Evolutionary conservation across 2,329 filamentous ascomycete species (phyloP).

Genomic region (Aaosphaeria pasadenensis): DNA sequence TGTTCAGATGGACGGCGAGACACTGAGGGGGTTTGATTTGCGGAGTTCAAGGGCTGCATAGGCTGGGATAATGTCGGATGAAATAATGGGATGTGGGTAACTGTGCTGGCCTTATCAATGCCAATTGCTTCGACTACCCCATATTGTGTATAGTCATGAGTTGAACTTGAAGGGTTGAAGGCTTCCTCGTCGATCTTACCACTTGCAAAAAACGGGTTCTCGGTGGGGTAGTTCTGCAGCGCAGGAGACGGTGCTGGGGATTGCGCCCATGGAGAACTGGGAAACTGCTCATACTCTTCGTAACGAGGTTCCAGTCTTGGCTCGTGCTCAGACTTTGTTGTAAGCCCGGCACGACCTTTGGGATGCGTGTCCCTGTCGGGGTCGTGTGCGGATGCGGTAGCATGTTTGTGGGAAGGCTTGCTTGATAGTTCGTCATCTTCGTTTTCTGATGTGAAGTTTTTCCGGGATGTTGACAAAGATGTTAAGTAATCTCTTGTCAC

Average conservation of each 20-base stretch:
- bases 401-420: background rate
- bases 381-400: slow-evolving; percentile 16
- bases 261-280: slow-evolving; percentile 91
- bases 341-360: slow-evolving; percentile 41
- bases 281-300: slow-evolving; percentile 92
- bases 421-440: slow-evolving; percentile 27
- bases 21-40: slow-evolving; percentile 21
- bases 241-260: slow-evolving; percentile 93
- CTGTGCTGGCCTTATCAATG: slow-evolving; percentile 84
- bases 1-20: no score
- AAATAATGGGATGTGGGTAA: slow-evolving; percentile 84
- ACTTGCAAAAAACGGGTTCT: slow-evolving; percentile 87
- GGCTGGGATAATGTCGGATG: slow-evolving; percentile 70
- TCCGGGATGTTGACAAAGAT: slow-evolving; percentile 22
- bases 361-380: slow-evolving; percentile 31
- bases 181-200: slow-evolving; percentile 79
- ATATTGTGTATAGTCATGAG: slow-evolving; percentile 73
- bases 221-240: slow-evolving; percentile 73
- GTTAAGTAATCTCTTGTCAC: slow-evolving; percentile 73
- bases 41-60: slow-evolving; percentile 46
- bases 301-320: slow-evolving; percentile 48
- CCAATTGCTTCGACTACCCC: slow-evolving; percentile 83
- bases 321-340: slow-evolving; percentile 17
- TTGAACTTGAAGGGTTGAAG: slow-evolving; percentile 72
- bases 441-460: slow-evolving; percentile 14